Conservation (phyloP, 208 protist species). For the Trypanosoma melophagium region DNA sequence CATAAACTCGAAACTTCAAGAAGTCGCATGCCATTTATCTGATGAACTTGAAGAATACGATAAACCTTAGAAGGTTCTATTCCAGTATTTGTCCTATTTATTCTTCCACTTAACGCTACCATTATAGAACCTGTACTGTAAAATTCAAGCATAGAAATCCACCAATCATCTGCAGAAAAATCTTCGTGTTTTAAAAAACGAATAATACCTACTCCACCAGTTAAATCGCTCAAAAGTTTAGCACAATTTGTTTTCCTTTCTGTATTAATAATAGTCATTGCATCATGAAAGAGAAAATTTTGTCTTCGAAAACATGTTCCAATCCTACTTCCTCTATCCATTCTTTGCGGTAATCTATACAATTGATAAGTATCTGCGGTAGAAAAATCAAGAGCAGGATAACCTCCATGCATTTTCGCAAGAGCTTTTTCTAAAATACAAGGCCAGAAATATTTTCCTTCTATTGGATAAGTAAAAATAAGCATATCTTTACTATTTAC, state of each 20-base stretch:
- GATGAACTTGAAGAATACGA: conserved; percentile 54
- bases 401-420: conserved; percentile 83
- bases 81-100: conserved; percentile 35
- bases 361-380: conserved; percentile 28
- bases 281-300: not conserved
- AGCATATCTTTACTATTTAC: conserved; percentile 58
- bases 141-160: conserved; percentile 36
- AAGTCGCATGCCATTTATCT: conserved; percentile 60
- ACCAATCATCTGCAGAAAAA: conserved; percentile 55
- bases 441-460: conserved; percentile 61
- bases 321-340: not conserved
- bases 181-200: conserved; percentile 40
- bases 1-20: conserved; percentile 59
- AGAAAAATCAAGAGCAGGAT: conserved; percentile 56
- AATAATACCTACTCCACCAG: conserved; percentile 57
- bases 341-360: not conserved
- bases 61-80: conserved; percentile 61
- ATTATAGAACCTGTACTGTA: conserved; percentile 25
- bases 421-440: conserved; percentile 86
- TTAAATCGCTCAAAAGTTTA: conserved; percentile 54
- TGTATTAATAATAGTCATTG: not conserved
- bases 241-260: conserved; percentile 30
- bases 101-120: conserved; percentile 43
- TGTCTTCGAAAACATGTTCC: not conserved
- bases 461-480: conserved; percentile 64